A percentile compares a stretch with the other conserved stretches of the same genome.
phyloP scores from a whole-genome alignment of 257 asterid genomes.

The Solanum sejunctum region DNA sequence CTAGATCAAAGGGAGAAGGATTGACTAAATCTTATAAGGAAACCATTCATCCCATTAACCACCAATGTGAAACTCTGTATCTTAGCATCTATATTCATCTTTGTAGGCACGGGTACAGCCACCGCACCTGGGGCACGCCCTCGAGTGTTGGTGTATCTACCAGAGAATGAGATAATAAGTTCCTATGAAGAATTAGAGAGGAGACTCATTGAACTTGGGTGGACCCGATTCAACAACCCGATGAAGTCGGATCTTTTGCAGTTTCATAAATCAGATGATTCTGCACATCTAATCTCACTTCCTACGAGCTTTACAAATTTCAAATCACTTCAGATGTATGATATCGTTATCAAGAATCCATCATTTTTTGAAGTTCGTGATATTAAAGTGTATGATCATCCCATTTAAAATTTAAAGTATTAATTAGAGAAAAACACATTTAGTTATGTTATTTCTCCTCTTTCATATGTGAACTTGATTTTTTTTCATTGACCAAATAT shows the following conservation, averaged over 20 bases:
- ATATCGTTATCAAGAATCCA: conserved; percentile 30
- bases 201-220: conserved; percentile 13
- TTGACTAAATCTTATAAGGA: too few species aligned
- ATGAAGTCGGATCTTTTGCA: conserved; percentile 11
- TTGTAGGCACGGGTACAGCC: conserved; percentile 5
- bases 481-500: not conserved
- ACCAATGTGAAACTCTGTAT: too few species aligned
- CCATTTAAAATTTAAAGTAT: not conserved
- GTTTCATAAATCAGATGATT: conserved; percentile 19
- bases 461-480: not conserved
- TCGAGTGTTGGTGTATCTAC: conserved; percentile 15
- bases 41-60: too few species aligned
- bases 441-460: not conserved
- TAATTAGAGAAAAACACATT: not conserved
- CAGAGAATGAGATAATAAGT: conserved; percentile 8
- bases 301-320: conserved; percentile 14
- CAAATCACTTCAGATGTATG: conserved; percentile 20
- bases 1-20: too few species aligned
- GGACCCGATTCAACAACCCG: conserved; percentile 16
- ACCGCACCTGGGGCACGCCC: conserved; percentile 32
- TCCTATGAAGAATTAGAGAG: conserved; percentile 20
- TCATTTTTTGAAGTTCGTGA: conserved; percentile 31
- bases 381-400: not conserved
- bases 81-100: not conserved
- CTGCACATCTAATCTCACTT: conserved; percentile 20